A percentile compares a stretch with the other conserved stretches of the same genome.
Conservation (phyloP, 371 early-diverging fungal species). For the Fennellomyces sp. region DNA sequence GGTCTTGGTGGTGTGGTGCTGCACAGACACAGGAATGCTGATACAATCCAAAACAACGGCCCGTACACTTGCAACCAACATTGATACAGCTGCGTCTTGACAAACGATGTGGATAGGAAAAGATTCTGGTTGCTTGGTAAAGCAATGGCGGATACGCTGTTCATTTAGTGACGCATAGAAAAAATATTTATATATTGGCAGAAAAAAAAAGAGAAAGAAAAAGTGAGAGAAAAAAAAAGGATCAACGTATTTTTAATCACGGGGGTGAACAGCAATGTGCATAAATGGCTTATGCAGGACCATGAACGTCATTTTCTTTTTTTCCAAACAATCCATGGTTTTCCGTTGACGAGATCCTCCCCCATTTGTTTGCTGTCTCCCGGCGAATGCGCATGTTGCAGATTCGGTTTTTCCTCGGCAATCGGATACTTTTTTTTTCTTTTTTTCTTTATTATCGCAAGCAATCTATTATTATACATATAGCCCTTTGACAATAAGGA, state of each 20-base stretch:
- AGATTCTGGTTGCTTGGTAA: neutral
- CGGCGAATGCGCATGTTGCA: too few relatives aligned
- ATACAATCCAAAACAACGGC: conserved; percentile 32
- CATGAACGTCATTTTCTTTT: too few relatives aligned
- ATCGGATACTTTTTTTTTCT: too few relatives aligned
- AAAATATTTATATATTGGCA: too few relatives aligned
- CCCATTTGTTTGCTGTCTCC: neutral
- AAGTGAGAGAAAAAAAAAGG: neutral
- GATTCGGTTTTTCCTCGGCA: neutral
- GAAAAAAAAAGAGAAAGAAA: neutral
- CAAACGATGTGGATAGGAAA: neutral
- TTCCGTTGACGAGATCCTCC: too few relatives aligned
- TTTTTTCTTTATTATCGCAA: too few relatives aligned
- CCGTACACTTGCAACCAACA: conserved; percentile 32
- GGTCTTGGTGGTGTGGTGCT: neutral
- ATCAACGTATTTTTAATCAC: neutral
- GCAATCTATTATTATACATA: too few relatives aligned
- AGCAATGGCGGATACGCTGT: neutral
- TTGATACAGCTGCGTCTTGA: conserved; percentile 19
- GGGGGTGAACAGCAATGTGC: neutral
- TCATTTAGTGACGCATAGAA: neutral
- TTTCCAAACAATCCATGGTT: too few relatives aligned
- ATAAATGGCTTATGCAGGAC: neutral
- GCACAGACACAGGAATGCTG: conserved; percentile 10
- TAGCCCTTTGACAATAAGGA: too few relatives aligned